Evolutionary conservation across 345 rosid species (phyloP).

Genomic region (Brassica rapa): DNA sequence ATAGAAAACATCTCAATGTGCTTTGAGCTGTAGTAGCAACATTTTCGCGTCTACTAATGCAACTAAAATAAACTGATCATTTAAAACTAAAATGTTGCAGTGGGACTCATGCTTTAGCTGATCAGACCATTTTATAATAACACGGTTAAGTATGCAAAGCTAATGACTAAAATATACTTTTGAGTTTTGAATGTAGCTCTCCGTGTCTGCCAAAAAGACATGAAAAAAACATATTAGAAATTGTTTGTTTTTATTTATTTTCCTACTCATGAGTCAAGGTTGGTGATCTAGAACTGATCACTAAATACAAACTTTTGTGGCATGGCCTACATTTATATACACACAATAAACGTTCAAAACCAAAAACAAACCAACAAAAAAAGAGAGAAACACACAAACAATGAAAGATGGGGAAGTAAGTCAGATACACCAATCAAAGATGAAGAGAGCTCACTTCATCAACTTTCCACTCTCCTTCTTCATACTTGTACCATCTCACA

Average conservation of each 20-base stretch:
- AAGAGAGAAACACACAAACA: not conserved
- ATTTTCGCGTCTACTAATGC: conserved; percentile 3
- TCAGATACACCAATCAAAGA: not conserved
- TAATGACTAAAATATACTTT: conserved; percentile 15
- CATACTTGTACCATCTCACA: conserved; percentile 74
- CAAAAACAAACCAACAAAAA: conserved; percentile 1
- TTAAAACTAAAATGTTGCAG: conserved; percentile 17
- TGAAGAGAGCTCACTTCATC: conserved; percentile 68
- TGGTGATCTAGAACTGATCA: conserved; percentile 31
- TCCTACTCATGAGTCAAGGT: conserved; percentile 14
- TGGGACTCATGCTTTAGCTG: conserved; percentile 2
- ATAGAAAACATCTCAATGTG: not conserved
- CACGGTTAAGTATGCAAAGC: not conserved
- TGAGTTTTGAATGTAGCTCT: not conserved
- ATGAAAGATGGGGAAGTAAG: not conserved
- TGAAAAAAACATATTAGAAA: not conserved
- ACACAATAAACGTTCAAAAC: conserved; percentile 13
- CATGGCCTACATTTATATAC: conserved; percentile 34
- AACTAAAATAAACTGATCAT: not conserved
- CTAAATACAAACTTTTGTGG: conserved; percentile 25
- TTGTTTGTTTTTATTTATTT: not conserved
- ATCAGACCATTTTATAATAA: not conserved
- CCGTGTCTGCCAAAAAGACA: not conserved
- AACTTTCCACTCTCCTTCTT: conserved; percentile 69
- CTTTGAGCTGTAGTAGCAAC: not conserved